These are phyloP conservation scores for Kazachstania sp. DNA, from an alignment of 1,139 yeast species.

Conservation along the genomic window DNA sequence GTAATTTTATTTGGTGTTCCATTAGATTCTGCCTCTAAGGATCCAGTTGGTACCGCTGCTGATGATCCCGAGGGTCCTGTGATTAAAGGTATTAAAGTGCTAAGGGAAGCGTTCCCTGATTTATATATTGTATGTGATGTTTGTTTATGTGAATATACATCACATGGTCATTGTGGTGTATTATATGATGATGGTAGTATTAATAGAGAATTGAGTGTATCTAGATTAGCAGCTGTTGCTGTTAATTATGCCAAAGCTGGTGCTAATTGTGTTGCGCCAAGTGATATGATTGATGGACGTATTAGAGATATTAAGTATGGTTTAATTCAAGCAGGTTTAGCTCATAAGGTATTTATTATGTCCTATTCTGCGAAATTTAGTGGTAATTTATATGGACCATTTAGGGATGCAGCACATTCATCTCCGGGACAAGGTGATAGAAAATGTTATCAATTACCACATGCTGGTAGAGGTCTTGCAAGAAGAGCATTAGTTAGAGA, in stretches of 20 bases:
- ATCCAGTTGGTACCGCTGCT: conserved; percentile 77
- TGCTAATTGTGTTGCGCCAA: conserved; percentile 92
- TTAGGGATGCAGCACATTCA: conserved; percentile 95
- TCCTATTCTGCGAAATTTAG: conserved; percentile 92
- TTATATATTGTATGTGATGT: conserved; percentile 89
- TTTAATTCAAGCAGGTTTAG: conserved; percentile 70
- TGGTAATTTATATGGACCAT: conserved; percentile 91
- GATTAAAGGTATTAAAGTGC: conserved; percentile 60
- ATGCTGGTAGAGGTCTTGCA: conserved; percentile 89
- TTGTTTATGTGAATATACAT: conserved; percentile 92
- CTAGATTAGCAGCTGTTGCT: conserved; percentile 88
- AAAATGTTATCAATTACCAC: conserved; percentile 86
- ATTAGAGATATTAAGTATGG: conserved; percentile 82
- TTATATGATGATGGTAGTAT: conserved; percentile 78
- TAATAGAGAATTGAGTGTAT: conserved; percentile 65
- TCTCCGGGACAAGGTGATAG: conserved; percentile 88
- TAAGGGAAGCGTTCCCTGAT: conserved; percentile 62
- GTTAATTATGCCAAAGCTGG: conserved; percentile 94
- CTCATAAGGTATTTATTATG: conserved; percentile 83
- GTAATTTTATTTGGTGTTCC: conserved; percentile 94
- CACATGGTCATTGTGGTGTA: conserved; percentile 95
- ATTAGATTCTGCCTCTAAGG: conserved; percentile 63
- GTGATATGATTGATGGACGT: conserved; percentile 97
- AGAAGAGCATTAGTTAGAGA: conserved; percentile 85
- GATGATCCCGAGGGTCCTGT: conserved; percentile 98